Evolutionary conservation across 2,329 filamentous ascomycete species (phyloP).

Genomic region (Lasiodiplodia sp.): DNA sequence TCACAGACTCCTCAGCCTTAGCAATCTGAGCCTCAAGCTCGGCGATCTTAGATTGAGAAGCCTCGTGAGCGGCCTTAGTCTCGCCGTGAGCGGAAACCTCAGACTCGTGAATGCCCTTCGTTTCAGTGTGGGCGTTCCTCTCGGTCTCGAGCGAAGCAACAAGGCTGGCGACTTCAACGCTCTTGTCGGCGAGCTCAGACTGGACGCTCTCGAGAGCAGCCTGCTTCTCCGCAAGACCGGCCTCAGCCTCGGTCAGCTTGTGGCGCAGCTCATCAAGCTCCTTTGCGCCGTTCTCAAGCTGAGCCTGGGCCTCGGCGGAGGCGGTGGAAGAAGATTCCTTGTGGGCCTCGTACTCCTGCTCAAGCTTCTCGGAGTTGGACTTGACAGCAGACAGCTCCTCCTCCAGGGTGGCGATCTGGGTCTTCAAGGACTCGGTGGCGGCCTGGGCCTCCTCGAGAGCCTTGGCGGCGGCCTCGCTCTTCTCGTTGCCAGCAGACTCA

Average conservation of each 20-base stretch:
- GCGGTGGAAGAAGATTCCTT: conserved; percentile 17
- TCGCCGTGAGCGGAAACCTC: conserved; percentile 27
- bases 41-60: conserved; percentile 18
- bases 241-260: conserved; percentile 25
- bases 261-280: conserved; percentile 21
- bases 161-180: conserved; percentile 23
- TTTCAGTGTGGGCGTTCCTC: conserved; percentile 17
- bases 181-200: conserved; percentile 26
- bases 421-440: conserved; percentile 17
- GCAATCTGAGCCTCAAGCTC: conserved; percentile 19
- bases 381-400: conserved; percentile 19
- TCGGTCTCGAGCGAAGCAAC: conserved; percentile 21
- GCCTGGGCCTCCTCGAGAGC: conserved; percentile 26
- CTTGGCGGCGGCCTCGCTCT: conserved; percentile 14
- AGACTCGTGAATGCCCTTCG: conserved; percentile 16
- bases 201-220: conserved; percentile 29
- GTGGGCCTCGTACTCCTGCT: conserved; percentile 19
- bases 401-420: conserved; percentile 22
- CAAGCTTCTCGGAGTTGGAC: conserved; percentile 18
- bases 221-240: conserved; percentile 25
- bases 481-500: conserved; percentile 9
- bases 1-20: conserved; percentile 12
- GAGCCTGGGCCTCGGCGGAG: conserved; percentile 21
- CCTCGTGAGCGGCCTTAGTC: conserved; percentile 23
- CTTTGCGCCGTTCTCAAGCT: conserved; percentile 23